Conservation (phyloP, 345 rosid genomes). For the Gossypium bickii region DNA sequence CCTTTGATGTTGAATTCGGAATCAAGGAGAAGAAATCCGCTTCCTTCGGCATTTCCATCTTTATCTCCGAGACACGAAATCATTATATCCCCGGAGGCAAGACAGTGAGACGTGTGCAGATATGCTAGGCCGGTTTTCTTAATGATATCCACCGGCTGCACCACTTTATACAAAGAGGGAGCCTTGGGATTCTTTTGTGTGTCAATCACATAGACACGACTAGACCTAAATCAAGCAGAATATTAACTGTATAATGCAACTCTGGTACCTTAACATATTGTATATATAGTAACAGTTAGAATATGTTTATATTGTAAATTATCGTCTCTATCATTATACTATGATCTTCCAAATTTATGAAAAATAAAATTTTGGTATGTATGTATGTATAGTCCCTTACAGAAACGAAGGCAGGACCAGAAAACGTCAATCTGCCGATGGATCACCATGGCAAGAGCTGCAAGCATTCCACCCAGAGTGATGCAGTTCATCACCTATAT, state of each 20-base stretch:
- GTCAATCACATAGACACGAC: constrained; percentile 73
- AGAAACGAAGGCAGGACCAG: constrained; percentile 57
- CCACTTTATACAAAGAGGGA: constrained; percentile 72
- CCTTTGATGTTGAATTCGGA: constrained; percentile 78
- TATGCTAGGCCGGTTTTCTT: constrained; percentile 76
- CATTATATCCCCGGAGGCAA: constrained; percentile 79
- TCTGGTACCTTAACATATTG: no score
- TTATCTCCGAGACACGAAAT: constrained; percentile 83
- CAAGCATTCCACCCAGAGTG: constrained; percentile 92
- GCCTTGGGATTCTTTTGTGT: constrained; percentile 60
- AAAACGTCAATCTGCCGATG: constrained; percentile 57
- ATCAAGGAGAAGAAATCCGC: constrained; percentile 86
- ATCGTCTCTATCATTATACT: no score
- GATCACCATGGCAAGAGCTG: constrained; percentile 89
- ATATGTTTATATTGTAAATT: no score
- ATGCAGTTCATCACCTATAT: constrained; percentile 81
- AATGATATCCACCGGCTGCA: constrained; percentile 54
- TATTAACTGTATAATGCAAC: no score
- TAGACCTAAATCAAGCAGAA: constrained; percentile 48
- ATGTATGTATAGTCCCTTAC: no score
- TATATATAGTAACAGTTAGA: no score
- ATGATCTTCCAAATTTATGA: no score
- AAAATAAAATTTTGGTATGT: no score
- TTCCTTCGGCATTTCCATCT: constrained; percentile 84
- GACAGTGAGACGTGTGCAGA: constrained; percentile 93